These are phyloP conservation scores for Breynia disticha DNA, from an alignment of 441 rosid species.

Conservation along the genomic window DNA sequence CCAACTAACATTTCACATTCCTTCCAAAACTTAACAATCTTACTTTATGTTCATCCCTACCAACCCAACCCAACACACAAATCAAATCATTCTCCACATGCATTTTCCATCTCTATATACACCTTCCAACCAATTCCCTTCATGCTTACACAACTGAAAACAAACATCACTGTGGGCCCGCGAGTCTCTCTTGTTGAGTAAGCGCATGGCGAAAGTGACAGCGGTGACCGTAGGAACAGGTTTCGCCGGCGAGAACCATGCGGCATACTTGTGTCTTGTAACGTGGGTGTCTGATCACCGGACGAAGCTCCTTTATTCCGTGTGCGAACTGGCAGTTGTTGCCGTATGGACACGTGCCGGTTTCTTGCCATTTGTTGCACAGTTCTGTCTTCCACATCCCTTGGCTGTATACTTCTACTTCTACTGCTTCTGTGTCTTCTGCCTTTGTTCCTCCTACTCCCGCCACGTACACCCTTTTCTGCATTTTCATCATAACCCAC, in stretches of 20 bases:
- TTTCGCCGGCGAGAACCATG: conserved; percentile 54
- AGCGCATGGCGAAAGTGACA: conserved; percentile 67
- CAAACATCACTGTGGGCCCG: conserved; percentile 1
- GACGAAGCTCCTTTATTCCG: conserved; percentile 54
- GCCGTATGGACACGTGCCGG: conserved; percentile 56
- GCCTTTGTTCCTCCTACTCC: conserved; percentile 17
- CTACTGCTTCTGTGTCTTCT: conserved; percentile 40
- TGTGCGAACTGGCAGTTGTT: conserved; percentile 64
- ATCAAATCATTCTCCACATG: too few relatives aligned
- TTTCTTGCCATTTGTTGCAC: conserved; percentile 72
- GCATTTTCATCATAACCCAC: too few relatives aligned
- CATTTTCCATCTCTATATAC: too few relatives aligned
- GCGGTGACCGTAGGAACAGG: conserved; percentile 55
- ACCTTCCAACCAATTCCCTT: too few relatives aligned
- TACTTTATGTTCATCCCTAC: too few relatives aligned
- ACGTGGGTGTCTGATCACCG: conserved; percentile 63
- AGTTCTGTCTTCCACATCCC: conserved; percentile 63
- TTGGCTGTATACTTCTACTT: conserved; percentile 50
- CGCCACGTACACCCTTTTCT: conserved; percentile 27
- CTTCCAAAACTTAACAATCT: too few relatives aligned
- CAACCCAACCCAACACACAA: too few relatives aligned
- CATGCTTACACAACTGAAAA: too few relatives aligned
- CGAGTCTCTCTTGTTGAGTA: conserved; percentile 37
- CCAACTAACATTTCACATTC: too few relatives aligned
- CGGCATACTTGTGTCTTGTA: conserved; percentile 70